Base-by-base conservation (phyloP, 1,139 yeast species). In the Nadsonia commutata region DNA sequence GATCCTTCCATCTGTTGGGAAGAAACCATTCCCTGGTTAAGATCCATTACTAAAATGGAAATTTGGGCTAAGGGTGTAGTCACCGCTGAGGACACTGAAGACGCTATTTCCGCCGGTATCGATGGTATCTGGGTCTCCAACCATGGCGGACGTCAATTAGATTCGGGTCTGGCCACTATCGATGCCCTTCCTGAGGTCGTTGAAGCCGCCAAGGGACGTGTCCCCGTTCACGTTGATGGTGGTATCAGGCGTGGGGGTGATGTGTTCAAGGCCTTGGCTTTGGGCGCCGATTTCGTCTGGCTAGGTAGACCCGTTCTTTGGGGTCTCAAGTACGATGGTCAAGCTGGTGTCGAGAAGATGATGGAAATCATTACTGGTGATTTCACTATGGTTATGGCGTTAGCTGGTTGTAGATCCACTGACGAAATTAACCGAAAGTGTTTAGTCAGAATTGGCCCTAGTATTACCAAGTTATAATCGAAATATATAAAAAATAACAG, bases 221-320 rank as follows among this genome's bases (percentile, higher is more conserved):
- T 78, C 40, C 80, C 78, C 48, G 67, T 78, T 2, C 80, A 67
- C 54, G 60, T 78, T 41, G 85, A 78, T 53, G 84, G 84, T 20
- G 85, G 85, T 20, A 66, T 78, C 36, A 66, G 84, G 51, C 65
- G 81, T 52, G 84, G 82, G 6, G 69, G 77, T 3, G 85, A 78
- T 56, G 62, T 78, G n/a, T 64, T 78, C 51, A 78, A 78, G 52
- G 83, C 84, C 0, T 59, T 78, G 21, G 77, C 81, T 45, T 62
- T 78, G n/a, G 85, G 85, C 3, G 85, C 85, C 4, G 75, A 74
- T 48, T 82, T 79, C 27, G 84, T 78, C 20, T 82, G 84, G 49
- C 59, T 78, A 36, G 85, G 84, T 4, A 63, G 84, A 47, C 82
- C 84, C 0, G 77, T 76, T 52, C 62, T 78, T 21, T 78, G 77